Percentiles rank a stretch among this genome's conserved stretches.
These are phyloP conservation scores for Candolleomyces aberdarensis DNA, from an alignment of 768 basidiomycete species.

Conservation along the genomic window DNA sequence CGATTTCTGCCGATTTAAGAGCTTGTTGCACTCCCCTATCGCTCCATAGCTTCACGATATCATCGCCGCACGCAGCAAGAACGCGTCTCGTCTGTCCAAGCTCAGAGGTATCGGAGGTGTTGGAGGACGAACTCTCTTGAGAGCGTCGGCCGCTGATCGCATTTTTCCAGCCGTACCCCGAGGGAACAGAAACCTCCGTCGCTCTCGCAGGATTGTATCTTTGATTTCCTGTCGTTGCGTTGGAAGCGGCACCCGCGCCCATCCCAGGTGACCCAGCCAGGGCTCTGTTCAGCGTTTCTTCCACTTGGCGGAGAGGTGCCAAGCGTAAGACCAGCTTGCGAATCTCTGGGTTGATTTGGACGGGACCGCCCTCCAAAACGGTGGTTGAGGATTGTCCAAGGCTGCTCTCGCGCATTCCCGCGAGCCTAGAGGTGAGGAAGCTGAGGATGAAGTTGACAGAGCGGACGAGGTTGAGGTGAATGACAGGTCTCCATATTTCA, in stretches of 20 bases:
- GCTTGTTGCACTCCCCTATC: slow-evolving; percentile 40
- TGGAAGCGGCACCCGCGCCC: slow-evolving; percentile 8
- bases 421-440: slow-evolving; percentile 22
- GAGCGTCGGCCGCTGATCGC: slow-evolving; percentile 35
- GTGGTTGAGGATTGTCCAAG: slow-evolving; percentile 15
- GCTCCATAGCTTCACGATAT: slow-evolving; percentile 55
- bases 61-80: slow-evolving; percentile 49
- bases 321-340: slow-evolving; percentile 48
- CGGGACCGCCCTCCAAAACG: neutral
- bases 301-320: slow-evolving; percentile 53
- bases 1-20: slow-evolving; percentile 41
- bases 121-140: slow-evolving; percentile 13
- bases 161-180: slow-evolving; percentile 48
- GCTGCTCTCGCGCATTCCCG: slow-evolving; percentile 16
- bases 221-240: slow-evolving; percentile 5
- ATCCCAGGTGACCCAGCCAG: slow-evolving; percentile 29
- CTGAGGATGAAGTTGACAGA: slow-evolving; percentile 40
- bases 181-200: slow-evolving; percentile 46
- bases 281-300: slow-evolving; percentile 43
- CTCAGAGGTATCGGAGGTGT: slow-evolving; percentile 20
- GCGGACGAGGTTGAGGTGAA: slow-evolving; percentile 66
- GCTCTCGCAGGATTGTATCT: slow-evolving; percentile 37
- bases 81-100: slow-evolving; percentile 45
- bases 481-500: slow-evolving; percentile 60
- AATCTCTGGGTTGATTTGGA: slow-evolving; percentile 29